Base-by-base conservation (phyloP, 768 basidiomycete species). In the Rhodotorula graminis region DNA sequence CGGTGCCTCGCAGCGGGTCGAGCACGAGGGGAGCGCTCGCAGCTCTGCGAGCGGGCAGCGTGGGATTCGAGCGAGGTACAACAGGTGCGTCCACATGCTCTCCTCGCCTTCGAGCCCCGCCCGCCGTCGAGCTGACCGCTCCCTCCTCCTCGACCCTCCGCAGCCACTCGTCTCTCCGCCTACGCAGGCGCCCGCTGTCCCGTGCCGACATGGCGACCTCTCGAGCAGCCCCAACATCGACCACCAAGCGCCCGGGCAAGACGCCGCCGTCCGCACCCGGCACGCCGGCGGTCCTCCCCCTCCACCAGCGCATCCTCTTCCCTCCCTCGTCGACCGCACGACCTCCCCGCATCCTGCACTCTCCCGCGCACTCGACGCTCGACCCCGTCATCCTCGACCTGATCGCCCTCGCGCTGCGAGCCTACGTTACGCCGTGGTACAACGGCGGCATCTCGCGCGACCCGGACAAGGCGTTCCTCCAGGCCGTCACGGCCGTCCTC, bases 381-480 rank as follows among this genome's bases (percentile, higher is more conserved):
- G 76, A 77, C 49, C 67, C 65, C 1, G 70, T 70, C 46, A 55
- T 77, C 40, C 72, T 73, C 63, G 68, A 73, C 61, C 65, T 78
- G 19, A 47, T 79, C 57, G 70, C 75, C 16, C 73, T 77, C 29
- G 59, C 74, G 14, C 63, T 71, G n/a, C 65, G 78, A n/a, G 77
- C 72, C 10, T 73, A 73, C 76, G 65, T 79, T 31, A 47, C 62
- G 11, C 58, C 74, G 0, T 79, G 77, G 77, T 79, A 74, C 70
- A 57, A 65, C 31, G 59, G 55, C 15, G 52, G 52, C 7, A 75
- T 79, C 55, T 74, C 78, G 37, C 70, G 73, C 42, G 78, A 79
- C 64, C 73, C 71, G 25, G 77, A 79, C 72, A 71, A 74, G 61
- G 69, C 65, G 14, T 78, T 79, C 67, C 52, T 74, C 27, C 74